phyloP scores from a whole-genome alignment of 192 early-diverging fungal species.

The Mortierella hygrophila region DNA sequence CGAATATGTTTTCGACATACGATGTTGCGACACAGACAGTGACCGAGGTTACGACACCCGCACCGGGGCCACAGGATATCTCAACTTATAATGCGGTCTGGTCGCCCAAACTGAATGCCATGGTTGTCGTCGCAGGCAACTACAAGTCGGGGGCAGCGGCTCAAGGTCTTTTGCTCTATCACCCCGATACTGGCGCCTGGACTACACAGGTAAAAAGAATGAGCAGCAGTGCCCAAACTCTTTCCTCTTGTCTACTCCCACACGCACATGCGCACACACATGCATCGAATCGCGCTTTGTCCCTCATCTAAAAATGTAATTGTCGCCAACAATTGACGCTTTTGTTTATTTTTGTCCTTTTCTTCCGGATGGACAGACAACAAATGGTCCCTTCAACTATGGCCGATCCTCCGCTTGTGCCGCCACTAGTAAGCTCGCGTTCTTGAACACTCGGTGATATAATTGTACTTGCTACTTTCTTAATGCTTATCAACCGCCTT shows the following conservation, averaged over 20 bases:
- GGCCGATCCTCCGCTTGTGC: constrained; percentile 23
- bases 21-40: constrained; percentile 16
- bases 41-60: constrained; percentile 16
- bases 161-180: constrained; percentile 23
- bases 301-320: constrained; percentile 1
- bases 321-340: neutral
- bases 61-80: constrained; percentile 23
- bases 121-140: constrained; percentile 47
- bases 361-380: constrained; percentile 11
- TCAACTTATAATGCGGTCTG: constrained; percentile 34
- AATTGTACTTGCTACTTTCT: neutral
- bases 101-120: constrained; percentile 23
- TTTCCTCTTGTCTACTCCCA: neutral
- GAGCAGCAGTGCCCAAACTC: neutral
- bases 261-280: neutral
- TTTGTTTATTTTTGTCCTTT: neutral
- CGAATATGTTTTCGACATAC: constrained; percentile 26
- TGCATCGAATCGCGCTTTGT: neutral
- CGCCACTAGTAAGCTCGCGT: constrained; percentile 37
- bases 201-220: constrained; percentile 22
- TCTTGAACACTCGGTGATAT: neutral
- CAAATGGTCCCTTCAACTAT: constrained; percentile 39
- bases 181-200: constrained; percentile 26
- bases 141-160: neutral
- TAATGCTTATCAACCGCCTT: neutral